phyloP scores from a whole-genome alignment of 2,329 filamentous ascomycete genomes.

The Penicillium sp. region DNA sequence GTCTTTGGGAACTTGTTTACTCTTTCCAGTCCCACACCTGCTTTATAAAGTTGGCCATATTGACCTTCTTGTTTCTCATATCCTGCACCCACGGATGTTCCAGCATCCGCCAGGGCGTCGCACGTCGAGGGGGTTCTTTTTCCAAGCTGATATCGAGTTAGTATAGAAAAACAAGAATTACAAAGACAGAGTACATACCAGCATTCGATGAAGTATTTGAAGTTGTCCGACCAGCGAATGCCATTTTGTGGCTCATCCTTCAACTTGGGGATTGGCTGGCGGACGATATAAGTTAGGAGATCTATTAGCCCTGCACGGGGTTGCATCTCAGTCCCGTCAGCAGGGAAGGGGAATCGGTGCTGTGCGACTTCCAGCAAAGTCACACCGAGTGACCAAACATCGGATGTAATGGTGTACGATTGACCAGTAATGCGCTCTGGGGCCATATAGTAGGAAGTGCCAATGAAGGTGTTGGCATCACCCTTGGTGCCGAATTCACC shows the following conservation, averaged over 20 bases:
- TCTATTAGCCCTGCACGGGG: constrained; percentile 91
- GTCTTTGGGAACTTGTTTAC: constrained; percentile 30
- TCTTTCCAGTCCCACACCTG: constrained; percentile 98
- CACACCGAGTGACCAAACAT: constrained; percentile 97
- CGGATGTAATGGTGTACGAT: constrained; percentile 96
- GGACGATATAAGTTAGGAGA: constrained; percentile 93
- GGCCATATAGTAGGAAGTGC: constrained; percentile 99
- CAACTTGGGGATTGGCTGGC: constrained; percentile 88
- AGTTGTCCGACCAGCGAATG: constrained; percentile 93
- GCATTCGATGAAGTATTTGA: constrained; percentile 99
- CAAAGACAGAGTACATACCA: constrained; percentile 59
- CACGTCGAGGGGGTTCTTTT: constrained; percentile 82
- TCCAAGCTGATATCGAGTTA: constrained; percentile 65
- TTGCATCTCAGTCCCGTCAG: constrained; percentile 93
- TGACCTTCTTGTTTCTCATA: constrained; percentile 93
- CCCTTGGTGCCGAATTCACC: constrained; percentile 98
- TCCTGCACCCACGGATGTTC: constrained; percentile 99
- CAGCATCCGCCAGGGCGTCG: constrained; percentile 96
- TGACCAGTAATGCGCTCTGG: constrained; percentile 96
- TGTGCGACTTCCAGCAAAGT: constrained; percentile 99
- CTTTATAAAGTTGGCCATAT: constrained; percentile 90
- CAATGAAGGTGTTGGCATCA: constrained; percentile 98
- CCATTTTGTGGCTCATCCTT: constrained; percentile 89
- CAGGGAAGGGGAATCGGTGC: constrained; percentile 96
- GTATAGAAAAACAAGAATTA: constrained; percentile 7